Percentiles rank a stretch among this genome's conserved stretches.
Evolutionary conservation across 2,329 filamentous ascomycete species (phyloP).

Genomic region (Verticillium isaacii): DNA sequence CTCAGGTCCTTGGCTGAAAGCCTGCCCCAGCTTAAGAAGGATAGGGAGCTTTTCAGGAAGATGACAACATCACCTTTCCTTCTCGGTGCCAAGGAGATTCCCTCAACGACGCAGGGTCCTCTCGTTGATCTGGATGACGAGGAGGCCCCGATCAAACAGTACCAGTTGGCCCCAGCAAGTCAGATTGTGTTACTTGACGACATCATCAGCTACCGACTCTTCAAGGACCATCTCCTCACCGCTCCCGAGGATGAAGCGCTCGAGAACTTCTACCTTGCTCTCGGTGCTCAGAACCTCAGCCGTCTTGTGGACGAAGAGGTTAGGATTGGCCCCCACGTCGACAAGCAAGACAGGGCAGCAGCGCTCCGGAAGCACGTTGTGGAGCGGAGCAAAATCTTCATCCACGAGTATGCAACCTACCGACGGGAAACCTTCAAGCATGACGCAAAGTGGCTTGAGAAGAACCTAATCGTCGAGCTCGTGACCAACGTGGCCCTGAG

Average conservation of each 20-base stretch:
- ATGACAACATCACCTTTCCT: slow-evolving; percentile 75
- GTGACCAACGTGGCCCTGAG: slow-evolving; percentile 76
- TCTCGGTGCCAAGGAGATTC: slow-evolving; percentile 74
- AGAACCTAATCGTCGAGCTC: slow-evolving; percentile 71
- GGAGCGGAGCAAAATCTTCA: slow-evolving; percentile 83
- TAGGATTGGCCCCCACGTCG: slow-evolving; percentile 60
- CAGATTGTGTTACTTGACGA: slow-evolving; percentile 81
- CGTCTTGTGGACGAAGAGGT: slow-evolving; percentile 74
- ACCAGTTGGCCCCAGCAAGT: slow-evolving; percentile 66
- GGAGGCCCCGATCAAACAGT: slow-evolving; percentile 66
- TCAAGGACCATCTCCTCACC: slow-evolving; percentile 78
- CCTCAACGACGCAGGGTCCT: slow-evolving; percentile 34
- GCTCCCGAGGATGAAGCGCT: slow-evolving; percentile 86
- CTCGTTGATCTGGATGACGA: slow-evolving; percentile 55
- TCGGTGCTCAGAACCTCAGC: slow-evolving; percentile 75
- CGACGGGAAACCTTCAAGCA: slow-evolving; percentile 74
- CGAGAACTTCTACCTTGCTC: slow-evolving; percentile 76
- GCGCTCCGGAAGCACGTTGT: slow-evolving; percentile 75
- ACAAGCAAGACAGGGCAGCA: slow-evolving; percentile 64
- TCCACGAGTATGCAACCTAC: slow-evolving; percentile 71
- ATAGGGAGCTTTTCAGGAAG: slow-evolving; percentile 71
- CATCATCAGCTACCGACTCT: slow-evolving; percentile 81
- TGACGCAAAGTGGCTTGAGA: slow-evolving; percentile 86
- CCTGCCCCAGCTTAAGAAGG: slow-evolving; percentile 63
- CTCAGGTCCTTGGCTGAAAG: slow-evolving; percentile 77